Evolutionary conservation across 2,329 filamentous ascomycete genomes (phyloP), one percentile per base, ranked within the genome.

Genomic region (Diplodia sapinea): DNA sequence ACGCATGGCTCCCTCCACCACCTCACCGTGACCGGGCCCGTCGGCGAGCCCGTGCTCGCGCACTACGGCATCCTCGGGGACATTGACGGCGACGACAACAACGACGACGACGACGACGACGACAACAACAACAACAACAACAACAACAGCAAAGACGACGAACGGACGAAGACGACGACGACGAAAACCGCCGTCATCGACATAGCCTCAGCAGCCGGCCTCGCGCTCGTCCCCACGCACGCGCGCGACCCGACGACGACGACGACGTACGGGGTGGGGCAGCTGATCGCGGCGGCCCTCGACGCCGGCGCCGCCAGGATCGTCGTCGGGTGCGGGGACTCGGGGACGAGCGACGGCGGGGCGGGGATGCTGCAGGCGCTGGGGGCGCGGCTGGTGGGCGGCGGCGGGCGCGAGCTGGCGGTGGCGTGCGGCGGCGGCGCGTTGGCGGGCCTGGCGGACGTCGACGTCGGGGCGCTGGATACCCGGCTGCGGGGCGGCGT

Each of bases 361-460:
- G 81, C 82, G 0, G 84, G 84, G 15, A 85, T 86, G 83, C 80
- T 84, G 9, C 84, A 86, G 69, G 84, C 84, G 2, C 78, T 86
- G 6, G 84, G 84, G 4, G 83, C 78, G 3, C 77, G 77, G 2
- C 76, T 86, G 17, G 68, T 82, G 13, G 80, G 82, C 68, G 59
- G 62, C 3, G 69, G 79, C 29, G 82, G 80, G 1, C 59, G 71
- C 4, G 71, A 75, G 31, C 72, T 85, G 3, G 78, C 80, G 2
- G 70, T 62, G 4, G 82, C 80, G 12, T 72, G 69, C 13, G 83
- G 83, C 36, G 83, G 83, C 13, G 74, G 77, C 64, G 77, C 77
- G 0, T 74, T 85, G 8, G 65, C 72, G 12, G 69, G 74, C 0
- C 71, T 85, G n/a, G 74, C 75, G 1, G 71, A 71, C 12, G 79